These are phyloP conservation scores for Aphanomyces cochlioides DNA, from an alignment of 352 stramenopile genomes.

Conservation along the genomic window DNA sequence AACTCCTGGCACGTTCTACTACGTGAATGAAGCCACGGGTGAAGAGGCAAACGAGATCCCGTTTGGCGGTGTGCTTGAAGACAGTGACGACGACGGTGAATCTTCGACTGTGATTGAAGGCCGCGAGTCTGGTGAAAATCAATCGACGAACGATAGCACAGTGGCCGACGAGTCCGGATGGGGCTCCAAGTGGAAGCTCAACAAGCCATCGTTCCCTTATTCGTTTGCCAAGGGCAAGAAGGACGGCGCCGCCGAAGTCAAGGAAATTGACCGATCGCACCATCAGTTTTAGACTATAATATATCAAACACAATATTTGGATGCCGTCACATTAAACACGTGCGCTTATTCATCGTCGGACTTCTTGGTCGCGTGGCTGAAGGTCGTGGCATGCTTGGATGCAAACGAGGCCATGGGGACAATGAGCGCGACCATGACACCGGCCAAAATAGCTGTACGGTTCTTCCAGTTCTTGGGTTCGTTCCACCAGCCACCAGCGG, in stretches of 20 bases:
- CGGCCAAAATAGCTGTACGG: slow-evolving; percentile 61
- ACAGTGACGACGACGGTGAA: slow-evolving; percentile 35
- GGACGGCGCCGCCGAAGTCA: slow-evolving; percentile 17
- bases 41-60: slow-evolving; percentile 68
- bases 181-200: slow-evolving; percentile 36
- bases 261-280: slow-evolving; percentile 29
- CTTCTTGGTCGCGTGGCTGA: slow-evolving; percentile 34
- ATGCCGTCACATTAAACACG: background rate
- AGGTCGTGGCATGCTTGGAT: slow-evolving; percentile 64
- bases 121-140: slow-evolving; percentile 37
- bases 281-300: slow-evolving; percentile 28
- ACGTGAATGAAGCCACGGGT: slow-evolving; percentile 59
- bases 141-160: slow-evolving; percentile 31
- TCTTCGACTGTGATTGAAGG: slow-evolving; percentile 31
- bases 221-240: slow-evolving; percentile 20
- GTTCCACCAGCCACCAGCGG: slow-evolving; percentile 79
- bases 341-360: slow-evolving; percentile 25
- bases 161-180: slow-evolving; percentile 26
- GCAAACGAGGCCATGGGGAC: slow-evolving; percentile 62
- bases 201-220: slow-evolving; percentile 5
- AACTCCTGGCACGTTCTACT: slow-evolving; percentile 54
- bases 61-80: slow-evolving; percentile 34
- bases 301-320: background rate
- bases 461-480: slow-evolving; percentile 81
- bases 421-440: slow-evolving; percentile 45